Percentiles rank a stretch among this genome's conserved stretches.
Evolutionary conservation across 176 grass and related monocot species (phyloP).

Genomic region (Guadua angustifolia): DNA sequence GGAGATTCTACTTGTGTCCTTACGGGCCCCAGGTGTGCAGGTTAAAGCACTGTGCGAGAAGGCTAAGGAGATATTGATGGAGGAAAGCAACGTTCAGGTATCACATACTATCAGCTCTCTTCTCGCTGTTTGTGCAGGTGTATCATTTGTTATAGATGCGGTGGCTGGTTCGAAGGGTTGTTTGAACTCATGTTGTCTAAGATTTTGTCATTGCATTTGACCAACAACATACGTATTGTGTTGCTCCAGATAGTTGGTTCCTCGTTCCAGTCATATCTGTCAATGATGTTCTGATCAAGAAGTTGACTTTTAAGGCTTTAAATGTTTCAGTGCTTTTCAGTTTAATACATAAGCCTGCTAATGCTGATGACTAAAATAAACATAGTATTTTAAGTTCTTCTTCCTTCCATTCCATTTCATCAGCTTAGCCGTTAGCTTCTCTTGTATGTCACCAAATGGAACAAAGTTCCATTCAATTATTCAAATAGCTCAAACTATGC

Average conservation of each 20-base stretch:
- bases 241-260: not conserved
- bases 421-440: not conserved
- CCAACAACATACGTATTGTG: not conserved
- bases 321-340: slow-evolving; percentile 11
- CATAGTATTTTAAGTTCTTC: slow-evolving; percentile 8
- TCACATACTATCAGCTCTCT: slow-evolving; percentile 3
- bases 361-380: slow-evolving; percentile 25
- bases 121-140: slow-evolving; percentile 1
- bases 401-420: not conserved
- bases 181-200: not conserved
- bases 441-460: not conserved
- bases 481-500: not conserved
- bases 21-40: slow-evolving; percentile 44
- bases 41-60: slow-evolving; percentile 90
- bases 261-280: not conserved
- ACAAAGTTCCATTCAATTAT: not conserved
- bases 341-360: slow-evolving; percentile 5
- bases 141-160: slow-evolving; percentile 10
- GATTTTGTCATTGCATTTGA: slow-evolving; percentile 1
- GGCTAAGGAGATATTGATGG: slow-evolving; percentile 96
- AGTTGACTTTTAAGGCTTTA: slow-evolving; percentile 3
- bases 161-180: not conserved
- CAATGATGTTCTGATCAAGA: not conserved
- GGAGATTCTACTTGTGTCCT: slow-evolving; percentile 1
- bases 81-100: slow-evolving; percentile 99